Evolutionary conservation across 495 filamentous ascomycete genomes (phyloP), one percentile per base, ranked within the genome.

Genomic region (Aspergillus carlsbadensis): DNA sequence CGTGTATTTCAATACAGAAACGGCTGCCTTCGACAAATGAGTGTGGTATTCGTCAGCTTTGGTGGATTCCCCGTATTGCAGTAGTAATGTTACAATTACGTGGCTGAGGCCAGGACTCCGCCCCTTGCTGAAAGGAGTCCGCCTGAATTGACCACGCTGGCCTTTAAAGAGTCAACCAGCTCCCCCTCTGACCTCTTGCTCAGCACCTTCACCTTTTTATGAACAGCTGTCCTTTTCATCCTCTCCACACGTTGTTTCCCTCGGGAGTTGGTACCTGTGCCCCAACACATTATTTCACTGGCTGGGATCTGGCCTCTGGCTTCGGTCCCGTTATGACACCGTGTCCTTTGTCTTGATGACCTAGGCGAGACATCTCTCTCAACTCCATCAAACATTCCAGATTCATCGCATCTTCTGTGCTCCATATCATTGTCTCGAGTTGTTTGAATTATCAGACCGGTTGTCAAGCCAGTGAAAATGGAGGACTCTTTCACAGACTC

Each of bases 141-240:
- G 42, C 46, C 26, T 57, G 72, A 70, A 64, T 69, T 58, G 72
- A 75, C 70, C 75, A 76, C 72, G 70, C 67, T 76, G 72, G 72
- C 75, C 72, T 78, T 76, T 70, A 72, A 72, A 70, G 68, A 72
- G 63, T 57, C 66, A 29, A 36, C 61, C 57, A 36, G 8, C 37
- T 64, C 55, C 65, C 52, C 56, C 34, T 41, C 21, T 53, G 58
- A 62, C 66, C 50, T 33, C 35, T 65, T 40, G 10, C 4, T 40
- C 26, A 49, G 14, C 13, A 58, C 46, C 33, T n/a, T 44, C 15
- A 36, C 33, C 35, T 39, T 52, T 41, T 57, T 61, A 52, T 57
- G 56, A 57, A 47, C 61, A 78, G 47, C 60, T 76, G 72, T 72
- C 73, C 74, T 75, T 60, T 74, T 55, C 55, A 55, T 18, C 29